phyloP scores from a whole-genome alignment of 306 rosid species.

The Gynostemma pentaphyllum region DNA sequence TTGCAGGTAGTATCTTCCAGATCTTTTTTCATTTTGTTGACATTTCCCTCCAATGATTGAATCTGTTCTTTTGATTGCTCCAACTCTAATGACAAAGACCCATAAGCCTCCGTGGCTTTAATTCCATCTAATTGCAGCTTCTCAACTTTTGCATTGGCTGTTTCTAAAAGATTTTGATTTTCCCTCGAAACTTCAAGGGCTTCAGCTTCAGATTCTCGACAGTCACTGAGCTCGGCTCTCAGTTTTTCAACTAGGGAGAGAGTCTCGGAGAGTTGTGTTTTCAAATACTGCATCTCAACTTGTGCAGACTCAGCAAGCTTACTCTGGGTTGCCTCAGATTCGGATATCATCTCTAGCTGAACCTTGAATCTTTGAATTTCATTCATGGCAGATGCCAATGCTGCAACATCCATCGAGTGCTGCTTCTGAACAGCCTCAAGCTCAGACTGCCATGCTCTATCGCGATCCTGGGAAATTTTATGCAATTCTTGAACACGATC shows the following conservation, averaged over 20 bases:
- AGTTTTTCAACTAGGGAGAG: constrained; percentile 49
- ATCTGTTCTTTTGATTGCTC: constrained; percentile 58
- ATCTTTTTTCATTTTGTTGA: constrained; percentile 43
- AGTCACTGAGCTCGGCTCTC: constrained; percentile 40
- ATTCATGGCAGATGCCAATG: constrained; percentile 58
- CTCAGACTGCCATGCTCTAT: constrained; percentile 86
- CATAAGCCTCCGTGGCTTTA: constrained; percentile 38
- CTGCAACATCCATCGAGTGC: constrained; percentile 77
- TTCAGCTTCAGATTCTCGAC: constrained; percentile 57
- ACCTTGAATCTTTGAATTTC: constrained; percentile 77
- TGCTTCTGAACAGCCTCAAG: constrained; percentile 82
- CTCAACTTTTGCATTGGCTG: constrained; percentile 42
- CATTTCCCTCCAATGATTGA: constrained; percentile 57
- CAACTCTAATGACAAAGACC: constrained; percentile 41
- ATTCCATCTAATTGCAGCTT: constrained; percentile 35
- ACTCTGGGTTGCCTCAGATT: constrained; percentile 40
- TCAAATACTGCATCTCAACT: constrained; percentile 46
- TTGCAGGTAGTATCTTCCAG: constrained; percentile 19
- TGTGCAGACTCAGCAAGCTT: constrained; percentile 45
- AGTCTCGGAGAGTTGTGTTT: constrained; percentile 51
- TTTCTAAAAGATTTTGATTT: constrained; percentile 50
- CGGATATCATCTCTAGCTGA: constrained; percentile 54
- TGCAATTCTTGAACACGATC: constrained; percentile 61
- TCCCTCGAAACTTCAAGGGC: constrained; percentile 38
- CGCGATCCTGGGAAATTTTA: constrained; percentile 73